Percentiles rank a stretch among this genome's conserved stretches.
These are phyloP conservation scores for Lachnellula arida DNA, from an alignment of 2,329 filamentous ascomycete genomes.

Conservation along the genomic window DNA sequence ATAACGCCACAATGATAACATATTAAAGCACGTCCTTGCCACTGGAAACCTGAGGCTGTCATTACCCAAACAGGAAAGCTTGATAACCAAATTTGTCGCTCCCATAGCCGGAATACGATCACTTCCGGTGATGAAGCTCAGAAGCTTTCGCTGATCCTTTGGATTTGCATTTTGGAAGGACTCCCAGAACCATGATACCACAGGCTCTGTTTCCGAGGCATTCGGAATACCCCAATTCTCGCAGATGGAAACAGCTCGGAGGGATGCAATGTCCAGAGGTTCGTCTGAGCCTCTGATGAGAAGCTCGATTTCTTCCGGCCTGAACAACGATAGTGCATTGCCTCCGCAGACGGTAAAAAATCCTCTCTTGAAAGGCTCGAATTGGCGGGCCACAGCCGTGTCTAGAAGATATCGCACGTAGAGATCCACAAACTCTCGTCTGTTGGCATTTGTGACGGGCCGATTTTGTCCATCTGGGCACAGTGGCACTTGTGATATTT, in stretches of 20 bases:
- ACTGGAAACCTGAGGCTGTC: slow-evolving; percentile 74
- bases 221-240: slow-evolving; percentile 67
- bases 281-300: slow-evolving; percentile 83
- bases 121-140: slow-evolving; percentile 85
- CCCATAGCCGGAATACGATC: slow-evolving; percentile 89
- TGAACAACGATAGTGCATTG: slow-evolving; percentile 81
- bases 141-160: slow-evolving; percentile 67
- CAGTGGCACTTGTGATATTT: slow-evolving; percentile 61
- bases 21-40: slow-evolving; percentile 89
- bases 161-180: slow-evolving; percentile 64
- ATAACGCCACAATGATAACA: slow-evolving; percentile 73
- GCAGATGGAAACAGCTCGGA: slow-evolving; percentile 74
- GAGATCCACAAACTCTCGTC: slow-evolving; percentile 79
- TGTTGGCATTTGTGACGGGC: slow-evolving; percentile 77
- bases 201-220: slow-evolving; percentile 56
- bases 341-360: slow-evolving; percentile 91
- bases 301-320: slow-evolving; percentile 87
- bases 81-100: slow-evolving; percentile 71
- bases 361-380: slow-evolving; percentile 88
- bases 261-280: slow-evolving; percentile 68
- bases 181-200: slow-evolving; percentile 85
- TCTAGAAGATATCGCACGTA: slow-evolving; percentile 81
- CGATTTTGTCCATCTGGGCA: slow-evolving; percentile 68
- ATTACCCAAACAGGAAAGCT: slow-evolving; percentile 69
- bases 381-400: slow-evolving; percentile 71